Conservation (phyloP, 345 rosid species). For the Aethionema arabicum region DNA sequence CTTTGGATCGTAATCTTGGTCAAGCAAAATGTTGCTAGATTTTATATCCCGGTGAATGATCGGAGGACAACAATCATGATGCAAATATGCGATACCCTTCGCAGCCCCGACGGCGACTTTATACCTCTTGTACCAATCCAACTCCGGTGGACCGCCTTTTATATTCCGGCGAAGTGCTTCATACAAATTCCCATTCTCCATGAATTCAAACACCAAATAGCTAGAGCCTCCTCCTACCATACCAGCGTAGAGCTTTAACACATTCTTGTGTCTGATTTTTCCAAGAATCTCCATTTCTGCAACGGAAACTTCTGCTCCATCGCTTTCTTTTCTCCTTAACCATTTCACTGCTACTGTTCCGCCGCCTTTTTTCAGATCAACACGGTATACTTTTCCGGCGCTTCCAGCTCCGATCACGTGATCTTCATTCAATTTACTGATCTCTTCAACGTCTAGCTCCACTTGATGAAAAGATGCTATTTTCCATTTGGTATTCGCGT, state of each 20-base stretch:
- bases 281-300: constrained; percentile 84
- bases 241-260: constrained; percentile 76
- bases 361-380: constrained; percentile 63
- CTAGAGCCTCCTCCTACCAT: constrained; percentile 58
- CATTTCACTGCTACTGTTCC: constrained; percentile 78
- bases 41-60: constrained; percentile 88
- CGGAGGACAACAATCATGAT: constrained; percentile 79
- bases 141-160: constrained; percentile 52
- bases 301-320: constrained; percentile 49
- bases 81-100: constrained; percentile 83
- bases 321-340: constrained; percentile 53
- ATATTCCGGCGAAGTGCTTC: constrained; percentile 54
- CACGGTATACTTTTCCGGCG: constrained; percentile 80
- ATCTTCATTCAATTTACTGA: constrained; percentile 58
- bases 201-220: constrained; percentile 77
- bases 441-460: constrained; percentile 74
- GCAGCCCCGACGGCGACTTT: constrained; percentile 77
- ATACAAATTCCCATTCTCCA: constrained; percentile 76
- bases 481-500: constrained; percentile 49
- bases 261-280: constrained; percentile 73
- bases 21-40: constrained; percentile 78
- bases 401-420: constrained; percentile 79
- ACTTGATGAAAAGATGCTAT: constrained; percentile 63
- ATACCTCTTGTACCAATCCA: constrained; percentile 72
- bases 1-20: constrained; percentile 64